These are phyloP conservation scores for Camelina neglecta DNA, from an alignment of 345 rosid genomes.

Conservation along the genomic window DNA sequence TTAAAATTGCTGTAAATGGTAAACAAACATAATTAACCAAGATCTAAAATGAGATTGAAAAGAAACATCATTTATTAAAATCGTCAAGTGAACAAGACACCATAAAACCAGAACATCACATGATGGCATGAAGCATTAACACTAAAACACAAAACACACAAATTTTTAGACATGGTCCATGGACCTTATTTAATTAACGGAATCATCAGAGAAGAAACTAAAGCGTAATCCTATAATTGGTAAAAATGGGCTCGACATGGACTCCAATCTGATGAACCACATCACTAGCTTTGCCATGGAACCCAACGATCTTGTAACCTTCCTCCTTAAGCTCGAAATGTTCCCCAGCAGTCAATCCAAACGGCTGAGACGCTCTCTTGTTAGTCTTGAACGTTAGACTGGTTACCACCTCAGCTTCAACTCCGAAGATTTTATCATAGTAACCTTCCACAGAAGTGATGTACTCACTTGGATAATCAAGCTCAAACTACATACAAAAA, in stretches of 20 bases:
- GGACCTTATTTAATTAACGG: neutral
- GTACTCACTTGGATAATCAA: conserved; percentile 28
- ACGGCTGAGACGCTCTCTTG: conserved; percentile 28
- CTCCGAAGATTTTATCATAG: conserved; percentile 22
- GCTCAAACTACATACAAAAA: conserved; percentile 8
- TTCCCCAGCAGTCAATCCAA: conserved; percentile 11
- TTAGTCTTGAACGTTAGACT: conserved; percentile 32
- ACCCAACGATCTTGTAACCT: conserved; percentile 34
- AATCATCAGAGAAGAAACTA: neutral
- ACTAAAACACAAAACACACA: no score
- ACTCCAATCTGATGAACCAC: conserved; percentile 32
- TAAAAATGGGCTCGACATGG: conserved; percentile 13
- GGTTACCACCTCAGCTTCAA: conserved; percentile 2
- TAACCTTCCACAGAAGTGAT: conserved; percentile 26
- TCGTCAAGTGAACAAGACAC: neutral
- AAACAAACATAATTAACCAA: neutral
- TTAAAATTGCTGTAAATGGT: no score
- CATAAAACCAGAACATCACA: neutral
- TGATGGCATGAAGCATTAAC: neutral
- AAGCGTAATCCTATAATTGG: neutral
- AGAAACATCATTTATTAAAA: neutral
- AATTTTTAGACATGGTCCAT: neutral
- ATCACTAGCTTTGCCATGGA: conserved; percentile 33
- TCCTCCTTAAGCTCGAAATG: conserved; percentile 16
- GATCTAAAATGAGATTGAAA: neutral